A percentile compares a stretch with the other conserved stretches of the same genome.
These are phyloP conservation scores for Cornus suecica DNA, from an alignment of 148 eudicot genomes.

Conservation along the genomic window DNA sequence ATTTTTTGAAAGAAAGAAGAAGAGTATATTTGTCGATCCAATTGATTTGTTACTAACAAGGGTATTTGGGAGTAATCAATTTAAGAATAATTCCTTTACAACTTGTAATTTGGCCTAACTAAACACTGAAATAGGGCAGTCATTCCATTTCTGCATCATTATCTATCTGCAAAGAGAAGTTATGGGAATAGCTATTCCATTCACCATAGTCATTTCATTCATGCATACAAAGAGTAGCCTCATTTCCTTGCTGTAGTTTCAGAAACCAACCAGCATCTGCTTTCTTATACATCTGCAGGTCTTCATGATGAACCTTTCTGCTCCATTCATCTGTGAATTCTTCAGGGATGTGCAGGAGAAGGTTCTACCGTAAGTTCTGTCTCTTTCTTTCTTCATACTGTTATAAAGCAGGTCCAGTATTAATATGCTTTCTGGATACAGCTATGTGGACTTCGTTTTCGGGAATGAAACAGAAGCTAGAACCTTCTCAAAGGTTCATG, in stretches of 20 bases:
- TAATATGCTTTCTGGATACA: slow-evolving; percentile 19
- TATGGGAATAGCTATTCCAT: no score
- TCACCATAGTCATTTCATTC: no score
- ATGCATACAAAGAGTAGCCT: no score
- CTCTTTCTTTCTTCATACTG: background rate
- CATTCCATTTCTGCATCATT: no score
- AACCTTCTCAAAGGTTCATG: slow-evolving; percentile 70
- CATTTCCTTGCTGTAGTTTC: background rate
- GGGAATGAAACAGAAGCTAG: slow-evolving; percentile 84
- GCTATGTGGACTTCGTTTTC: slow-evolving; percentile 66
- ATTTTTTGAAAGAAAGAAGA: no score
- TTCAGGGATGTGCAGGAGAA: slow-evolving; percentile 74
- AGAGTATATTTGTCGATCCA: no score
- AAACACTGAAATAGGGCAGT: no score
- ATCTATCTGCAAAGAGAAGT: no score
- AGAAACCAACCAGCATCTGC: background rate
- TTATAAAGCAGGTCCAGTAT: background rate
- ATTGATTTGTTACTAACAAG: no score
- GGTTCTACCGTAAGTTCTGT: slow-evolving; percentile 56
- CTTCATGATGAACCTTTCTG: slow-evolving; percentile 79
- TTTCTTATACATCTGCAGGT: slow-evolving; percentile 30
- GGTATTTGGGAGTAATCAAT: no score
- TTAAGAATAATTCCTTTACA: no score
- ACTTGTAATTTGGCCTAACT: no score
- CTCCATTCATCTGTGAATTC: slow-evolving; percentile 85